Evolutionary conservation across 305 asterid species (phyloP), one percentile per base, ranked within the genome.

Genomic region (Striga hermonthica): DNA sequence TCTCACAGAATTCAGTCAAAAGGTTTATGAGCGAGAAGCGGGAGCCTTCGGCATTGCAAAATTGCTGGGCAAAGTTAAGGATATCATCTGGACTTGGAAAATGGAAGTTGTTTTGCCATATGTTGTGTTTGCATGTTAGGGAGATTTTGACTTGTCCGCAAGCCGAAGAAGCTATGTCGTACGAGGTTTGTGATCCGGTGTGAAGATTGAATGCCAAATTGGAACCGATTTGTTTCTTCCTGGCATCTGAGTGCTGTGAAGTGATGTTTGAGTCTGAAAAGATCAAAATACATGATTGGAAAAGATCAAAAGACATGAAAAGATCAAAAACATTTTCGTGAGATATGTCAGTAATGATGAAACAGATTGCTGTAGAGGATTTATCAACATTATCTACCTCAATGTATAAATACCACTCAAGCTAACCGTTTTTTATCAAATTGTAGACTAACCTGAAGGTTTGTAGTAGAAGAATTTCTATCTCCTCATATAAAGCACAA

Each of bases 131-230:
- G 73, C 71, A 74, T 9, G 16, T 57, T 53, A 81, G 66, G 56
- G 77, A 76, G 57, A 81, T 45, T 43, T 44, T 79, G 34, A 79
- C 86, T 49, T 72, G 61, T 41, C 89, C 90, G 39, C 81, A 69
- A 9, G 75, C 36, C 14, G 90, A 81, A 35, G 90, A 84, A 53
- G 82, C 90, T 28, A 82, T 66, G 67, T 73, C 78, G 12, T 60
- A 69, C 50, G 73, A 71, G 52, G 54, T 55, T 16, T 70, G 76
- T 62, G 31, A 61, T 28, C 37, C 60, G 7, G 69, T 67, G 31
- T 64, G 67, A 54, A 38, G 59, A 34, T 54, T 54, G 14, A 3
- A 9, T 54, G 13, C 59, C 31, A 38, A 22, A 13, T 12, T 54
- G n/a, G 59, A 54, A 7, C 48, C 65, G 12, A 15, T 69, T 59